Evolutionary conservation across 164 flowering plant species (phyloP).

Genomic region (Piper betle): DNA sequence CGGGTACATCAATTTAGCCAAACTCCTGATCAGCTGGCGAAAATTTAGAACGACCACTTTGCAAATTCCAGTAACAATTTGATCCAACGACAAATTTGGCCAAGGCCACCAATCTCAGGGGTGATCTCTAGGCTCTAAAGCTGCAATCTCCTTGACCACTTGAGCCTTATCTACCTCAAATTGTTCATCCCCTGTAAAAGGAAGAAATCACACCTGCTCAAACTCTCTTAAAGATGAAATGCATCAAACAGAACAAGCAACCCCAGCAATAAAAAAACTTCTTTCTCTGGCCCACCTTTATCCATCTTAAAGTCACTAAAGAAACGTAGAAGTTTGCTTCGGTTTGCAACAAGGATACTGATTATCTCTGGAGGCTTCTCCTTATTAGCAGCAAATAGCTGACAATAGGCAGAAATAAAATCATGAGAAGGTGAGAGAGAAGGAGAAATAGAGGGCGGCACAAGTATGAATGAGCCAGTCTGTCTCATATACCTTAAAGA

Average conservation of each 20-base stretch:
- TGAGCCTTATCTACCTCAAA: constrained; percentile 76
- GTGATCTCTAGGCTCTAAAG: constrained; percentile 23
- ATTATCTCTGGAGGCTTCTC: constrained; percentile 84
- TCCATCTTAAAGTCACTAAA: constrained; percentile 75
- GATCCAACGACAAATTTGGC: not conserved
- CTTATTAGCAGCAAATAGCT: constrained; percentile 91
- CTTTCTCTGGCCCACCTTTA: constrained; percentile 50
- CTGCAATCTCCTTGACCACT: constrained; percentile 46
- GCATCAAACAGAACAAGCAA: too few relatives aligned
- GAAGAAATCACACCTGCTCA: not conserved
- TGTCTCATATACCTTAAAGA: constrained; percentile 56
- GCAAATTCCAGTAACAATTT: not conserved
- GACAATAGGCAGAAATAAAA: too few relatives aligned
- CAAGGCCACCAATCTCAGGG: not conserved
- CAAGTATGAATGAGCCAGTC: not conserved
- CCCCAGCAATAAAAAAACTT: too few relatives aligned
- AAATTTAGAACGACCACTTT: not conserved
- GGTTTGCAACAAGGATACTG: constrained; percentile 66
- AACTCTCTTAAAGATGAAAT: too few relatives aligned
- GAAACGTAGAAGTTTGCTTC: constrained; percentile 83
- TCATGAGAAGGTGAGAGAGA: too few relatives aligned
- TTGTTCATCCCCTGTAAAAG: constrained; percentile 55
- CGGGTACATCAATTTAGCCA: not conserved
- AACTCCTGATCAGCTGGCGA: not conserved
- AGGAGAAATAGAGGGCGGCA: not conserved